Evolutionary conservation across 2,329 filamentous ascomycete species (phyloP), one percentile per base, ranked within the genome.

Genomic region (Calonectria naviculata): DNA sequence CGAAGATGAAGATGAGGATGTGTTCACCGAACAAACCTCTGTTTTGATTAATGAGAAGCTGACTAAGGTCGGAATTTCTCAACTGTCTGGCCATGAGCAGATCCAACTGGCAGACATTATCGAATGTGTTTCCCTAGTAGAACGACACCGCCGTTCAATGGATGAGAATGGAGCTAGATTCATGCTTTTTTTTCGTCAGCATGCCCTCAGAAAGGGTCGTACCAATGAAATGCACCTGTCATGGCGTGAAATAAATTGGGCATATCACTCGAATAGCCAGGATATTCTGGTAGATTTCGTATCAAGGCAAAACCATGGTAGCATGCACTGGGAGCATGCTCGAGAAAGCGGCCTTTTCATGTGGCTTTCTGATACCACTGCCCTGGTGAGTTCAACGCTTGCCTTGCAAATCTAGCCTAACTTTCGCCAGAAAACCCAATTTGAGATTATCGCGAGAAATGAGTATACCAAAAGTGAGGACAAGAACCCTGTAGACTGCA

Each of bases 401-500:
- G 15, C 17, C 5, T 34, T 13, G 10, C 31, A 34, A 28, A 9
- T 3, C n/a, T 9, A 24, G 73, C 5, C 72, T 74, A 44, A 77
- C 61, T 12, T 41, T 34, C 26, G 5, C 26, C 70, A 84, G 81
- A 83, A 79, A 73, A 83, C 89, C 0, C 94, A 98, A 79, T 95
- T 99, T 73, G 97, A 99, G 81, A 84, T 91, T n/a, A 90, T 99
- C 52, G 97, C 95, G 34, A 92, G 95, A 49, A 98, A 97, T 74
- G 95, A 98, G 80, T 99, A 98, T 82, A 95, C 94, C 19, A 95
- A 94, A 75, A 92, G 91, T 26, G 95, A 98, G 36, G 89, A 93
- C 68, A 97, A 95, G 81, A 96, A 97, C 76, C 97, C 97, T 0
- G 91, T 97, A 10, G 93, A 98, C 78, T 98, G 97, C 83, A 94